These are phyloP conservation scores for Boletus vinaceobasis DNA, from an alignment of 768 basidiomycete genomes.

Conservation along the genomic window DNA sequence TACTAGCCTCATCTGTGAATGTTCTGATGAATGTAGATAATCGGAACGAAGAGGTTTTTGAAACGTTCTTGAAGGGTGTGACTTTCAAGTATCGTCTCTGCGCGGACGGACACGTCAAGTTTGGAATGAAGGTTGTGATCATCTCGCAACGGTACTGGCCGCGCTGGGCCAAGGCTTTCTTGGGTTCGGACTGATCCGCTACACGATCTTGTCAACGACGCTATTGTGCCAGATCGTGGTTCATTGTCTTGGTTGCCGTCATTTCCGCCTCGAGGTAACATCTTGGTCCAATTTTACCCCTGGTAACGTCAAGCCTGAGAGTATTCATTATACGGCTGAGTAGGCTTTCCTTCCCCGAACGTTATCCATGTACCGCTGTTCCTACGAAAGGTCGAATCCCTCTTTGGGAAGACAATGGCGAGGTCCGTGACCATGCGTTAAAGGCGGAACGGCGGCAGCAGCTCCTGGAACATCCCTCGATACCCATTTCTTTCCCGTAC, in stretches of 20 bases:
- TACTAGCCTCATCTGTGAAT: too few relatives aligned
- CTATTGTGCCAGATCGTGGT: background rate
- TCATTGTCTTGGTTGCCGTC: slow-evolving; percentile 1
- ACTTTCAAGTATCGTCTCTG: too few relatives aligned
- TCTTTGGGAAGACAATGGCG: slow-evolving; percentile 19
- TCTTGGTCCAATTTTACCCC: background rate
- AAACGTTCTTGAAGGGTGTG: too few relatives aligned
- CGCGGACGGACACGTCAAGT: too few relatives aligned
- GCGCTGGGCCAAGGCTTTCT: background rate
- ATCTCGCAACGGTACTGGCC: background rate
- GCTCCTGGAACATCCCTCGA: background rate
- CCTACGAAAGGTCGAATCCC: background rate
- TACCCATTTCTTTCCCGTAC: slow-evolving; percentile 3
- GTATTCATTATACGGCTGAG: background rate
- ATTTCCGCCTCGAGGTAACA: slow-evolving; percentile 5
- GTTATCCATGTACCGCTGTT: background rate
- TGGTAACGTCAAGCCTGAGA: background rate
- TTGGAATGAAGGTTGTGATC: background rate
- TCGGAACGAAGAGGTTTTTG: too few relatives aligned
- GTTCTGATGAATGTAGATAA: too few relatives aligned
- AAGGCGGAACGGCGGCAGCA: background rate
- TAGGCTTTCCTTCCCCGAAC: background rate
- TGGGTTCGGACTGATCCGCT: background rate
- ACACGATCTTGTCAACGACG: background rate
- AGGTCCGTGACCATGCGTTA: background rate